A percentile compares a stretch with the other conserved stretches of the same genome.
These are phyloP conservation scores for Leccinum huronense DNA, from an alignment of 1,284 basidiomycete species.

Conservation along the genomic window DNA sequence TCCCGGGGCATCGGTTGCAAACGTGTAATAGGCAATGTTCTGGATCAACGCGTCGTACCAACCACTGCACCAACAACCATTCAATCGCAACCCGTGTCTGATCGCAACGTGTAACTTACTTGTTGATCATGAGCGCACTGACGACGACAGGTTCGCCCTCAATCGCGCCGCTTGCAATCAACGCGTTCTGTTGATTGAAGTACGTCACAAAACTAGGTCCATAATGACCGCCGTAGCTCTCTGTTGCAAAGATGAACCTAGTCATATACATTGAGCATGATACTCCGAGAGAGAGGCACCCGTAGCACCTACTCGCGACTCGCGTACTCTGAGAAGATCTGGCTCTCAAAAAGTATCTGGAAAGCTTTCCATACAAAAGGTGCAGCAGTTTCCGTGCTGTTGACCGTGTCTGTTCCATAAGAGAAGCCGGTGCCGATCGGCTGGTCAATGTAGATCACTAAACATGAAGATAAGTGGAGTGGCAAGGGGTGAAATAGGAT, in stretches of 20 bases:
- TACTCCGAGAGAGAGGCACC: neutral
- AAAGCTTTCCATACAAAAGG: slow-evolving; percentile 60
- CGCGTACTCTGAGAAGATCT: slow-evolving; percentile 55
- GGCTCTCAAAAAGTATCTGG: slow-evolving; percentile 66
- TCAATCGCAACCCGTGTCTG: slow-evolving; percentile 1
- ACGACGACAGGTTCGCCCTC: slow-evolving; percentile 44
- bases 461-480: neutral
- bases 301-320: slow-evolving; percentile 49
- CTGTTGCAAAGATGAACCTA: slow-evolving; percentile 63
- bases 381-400: slow-evolving; percentile 52
- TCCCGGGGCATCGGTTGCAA: slow-evolving; percentile 59
- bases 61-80: slow-evolving; percentile 37
- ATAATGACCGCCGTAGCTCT: slow-evolving; percentile 71
- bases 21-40: slow-evolving; percentile 58
- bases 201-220: slow-evolving; percentile 63
- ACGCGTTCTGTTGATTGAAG: slow-evolving; percentile 65
- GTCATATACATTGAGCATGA: neutral
- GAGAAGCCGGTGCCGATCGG: slow-evolving; percentile 71
- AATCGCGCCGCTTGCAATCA: slow-evolving; percentile 47
- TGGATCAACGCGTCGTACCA: slow-evolving; percentile 68
- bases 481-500: neutral
- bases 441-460: slow-evolving; percentile 76
- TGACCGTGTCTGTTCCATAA: slow-evolving; percentile 52
- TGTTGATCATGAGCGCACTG: slow-evolving; percentile 53
- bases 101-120: slow-evolving; percentile 33